Base-by-base conservation (phyloP, 2,329 filamentous ascomycete species). In the Periconia macrospinosa region DNA sequence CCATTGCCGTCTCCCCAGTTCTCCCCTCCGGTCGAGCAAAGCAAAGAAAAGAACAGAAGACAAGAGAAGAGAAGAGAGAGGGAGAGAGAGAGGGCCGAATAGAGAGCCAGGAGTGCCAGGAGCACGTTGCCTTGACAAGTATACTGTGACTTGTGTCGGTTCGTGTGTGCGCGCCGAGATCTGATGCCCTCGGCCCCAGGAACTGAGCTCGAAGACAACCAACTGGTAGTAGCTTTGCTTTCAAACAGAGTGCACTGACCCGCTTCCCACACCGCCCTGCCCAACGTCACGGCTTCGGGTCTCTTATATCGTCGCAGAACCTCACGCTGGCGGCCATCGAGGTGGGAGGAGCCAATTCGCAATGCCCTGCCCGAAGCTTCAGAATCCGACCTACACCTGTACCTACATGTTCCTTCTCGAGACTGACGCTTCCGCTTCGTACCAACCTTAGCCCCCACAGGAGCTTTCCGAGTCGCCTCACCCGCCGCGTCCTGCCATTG, bases 311-410 rank as follows among this genome's bases (percentile, higher is more conserved):
- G 61, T 71, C 63, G 61, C 66, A 60, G 56, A 49, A 60, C 61
- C 63, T 62, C 64, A 62, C 66, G 63, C 65, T 60, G 57, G 56
- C 63, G 58, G 53, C 23, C 59, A 54, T 55, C 50, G 62, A 65
- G 67, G 66, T 60, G 65, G 64, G 60, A 67, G 50, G 61, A 65
- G 58, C 5, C 33, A n/a, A 37, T 61, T 71, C 70, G 71, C 68
- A 60, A 74, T 74, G 72, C 70, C 67, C 68, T 72, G 69, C 70
- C 62, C 57, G 62, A 61, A 60, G 65, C 67, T 54, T 62, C 65
- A 61, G 49, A 59, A 58, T 53, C 60, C 55, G 60, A 66, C 55
- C 63, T 63, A 59, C 68, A 65, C 71, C 65, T 68, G 63, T 64
- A 57, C 23, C 47, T 63, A 61, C 65, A 62, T 50, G 55, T 49